Evolutionary conservation across 805 yeast genomes (phyloP).

Genomic region (Kodamaea kaohsiungensis): DNA sequence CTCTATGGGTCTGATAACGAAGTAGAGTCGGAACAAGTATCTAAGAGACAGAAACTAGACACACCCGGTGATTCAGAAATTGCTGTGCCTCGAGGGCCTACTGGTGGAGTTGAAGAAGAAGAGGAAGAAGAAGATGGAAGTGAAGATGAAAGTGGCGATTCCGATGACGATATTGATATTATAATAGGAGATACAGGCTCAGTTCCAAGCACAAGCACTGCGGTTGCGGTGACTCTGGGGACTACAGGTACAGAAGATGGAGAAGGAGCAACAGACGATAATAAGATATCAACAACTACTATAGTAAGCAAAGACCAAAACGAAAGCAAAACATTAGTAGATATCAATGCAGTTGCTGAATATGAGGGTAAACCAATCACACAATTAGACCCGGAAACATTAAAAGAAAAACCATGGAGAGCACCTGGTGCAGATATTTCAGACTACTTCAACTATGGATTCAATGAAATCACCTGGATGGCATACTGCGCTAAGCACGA

Average conservation of each 20-base stretch:
- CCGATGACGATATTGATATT: constrained; percentile 77
- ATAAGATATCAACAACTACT: constrained; percentile 33
- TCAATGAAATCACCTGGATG: constrained; percentile 95
- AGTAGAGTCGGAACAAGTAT: constrained; percentile 17
- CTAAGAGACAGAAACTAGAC: constrained; percentile 35
- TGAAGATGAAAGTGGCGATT: constrained; percentile 39
- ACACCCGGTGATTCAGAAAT: constrained; percentile 6
- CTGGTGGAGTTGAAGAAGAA: constrained; percentile 12
- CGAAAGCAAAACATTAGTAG: constrained; percentile 48
- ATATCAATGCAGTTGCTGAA: constrained; percentile 72
- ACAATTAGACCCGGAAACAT: constrained; percentile 71
- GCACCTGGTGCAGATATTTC: constrained; percentile 94
- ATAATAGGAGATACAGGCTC: constrained; percentile 54
- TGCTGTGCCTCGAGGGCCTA: constrained; percentile 10
- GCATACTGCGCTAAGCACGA: constrained; percentile 90
- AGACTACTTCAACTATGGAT: constrained; percentile 95
- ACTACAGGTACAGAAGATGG: constrained; percentile 18
- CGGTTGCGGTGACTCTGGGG: constrained; percentile 27
- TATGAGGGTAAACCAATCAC: constrained; percentile 83
- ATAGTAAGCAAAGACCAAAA: constrained; percentile 32
- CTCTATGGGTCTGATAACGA: constrained; percentile 59
- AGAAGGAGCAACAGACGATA: constrained; percentile 18
- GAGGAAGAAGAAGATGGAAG: constrained; percentile 23
- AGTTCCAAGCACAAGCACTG: constrained; percentile 17
- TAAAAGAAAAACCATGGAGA: constrained; percentile 97